Evolutionary conservation across 1,284 basidiomycete genomes (phyloP).

Genomic region (Ceratobasidium theobromae): DNA sequence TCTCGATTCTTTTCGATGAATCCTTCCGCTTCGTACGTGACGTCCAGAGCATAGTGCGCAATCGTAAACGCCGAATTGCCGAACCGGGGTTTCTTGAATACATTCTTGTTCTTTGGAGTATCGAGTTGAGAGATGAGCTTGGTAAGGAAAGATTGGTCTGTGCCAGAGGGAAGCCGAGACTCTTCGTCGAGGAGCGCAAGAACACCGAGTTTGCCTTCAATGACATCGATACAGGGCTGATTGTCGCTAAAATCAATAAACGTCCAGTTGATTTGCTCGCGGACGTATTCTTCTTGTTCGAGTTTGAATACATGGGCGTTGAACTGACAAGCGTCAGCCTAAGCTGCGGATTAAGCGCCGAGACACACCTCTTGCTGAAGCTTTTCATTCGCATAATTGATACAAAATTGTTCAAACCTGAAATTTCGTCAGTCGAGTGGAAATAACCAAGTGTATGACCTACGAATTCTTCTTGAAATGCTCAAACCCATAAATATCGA

Average conservation of each 20-base stretch:
- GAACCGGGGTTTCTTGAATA: slow-evolving; percentile 98
- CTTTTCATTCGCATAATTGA: slow-evolving; percentile 99
- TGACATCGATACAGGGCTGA: slow-evolving; percentile 97
- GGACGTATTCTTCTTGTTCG: slow-evolving; percentile 98
- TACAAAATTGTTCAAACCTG: slow-evolving; percentile 99
- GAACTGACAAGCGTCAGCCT: slow-evolving; percentile 57
- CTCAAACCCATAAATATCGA: slow-evolving; percentile 97
- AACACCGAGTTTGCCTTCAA: slow-evolving; percentile 96
- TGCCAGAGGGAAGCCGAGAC: slow-evolving; percentile 93
- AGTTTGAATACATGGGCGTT: slow-evolving; percentile 99
- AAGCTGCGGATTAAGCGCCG: background rate
- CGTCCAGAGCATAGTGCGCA: slow-evolving; percentile 96
- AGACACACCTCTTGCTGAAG: slow-evolving; percentile 82
- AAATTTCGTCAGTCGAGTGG: slow-evolving; percentile 30
- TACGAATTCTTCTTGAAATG: slow-evolving; percentile 84
- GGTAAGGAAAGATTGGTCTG: slow-evolving; percentile 89
- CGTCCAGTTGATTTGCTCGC: slow-evolving; percentile 98
- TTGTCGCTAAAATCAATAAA: slow-evolving; percentile 99
- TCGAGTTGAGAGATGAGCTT: slow-evolving; percentile 88
- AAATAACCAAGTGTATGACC: slow-evolving; percentile 2
- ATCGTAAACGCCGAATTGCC: slow-evolving; percentile 97
- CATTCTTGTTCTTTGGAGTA: slow-evolving; percentile 82
- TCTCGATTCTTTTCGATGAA: slow-evolving; percentile 99
- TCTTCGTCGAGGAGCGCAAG: slow-evolving; percentile 96
- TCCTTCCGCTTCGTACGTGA: slow-evolving; percentile 97